Base-by-base conservation (phyloP, 495 filamentous ascomycete species). In the Tuber aestivum region DNA sequence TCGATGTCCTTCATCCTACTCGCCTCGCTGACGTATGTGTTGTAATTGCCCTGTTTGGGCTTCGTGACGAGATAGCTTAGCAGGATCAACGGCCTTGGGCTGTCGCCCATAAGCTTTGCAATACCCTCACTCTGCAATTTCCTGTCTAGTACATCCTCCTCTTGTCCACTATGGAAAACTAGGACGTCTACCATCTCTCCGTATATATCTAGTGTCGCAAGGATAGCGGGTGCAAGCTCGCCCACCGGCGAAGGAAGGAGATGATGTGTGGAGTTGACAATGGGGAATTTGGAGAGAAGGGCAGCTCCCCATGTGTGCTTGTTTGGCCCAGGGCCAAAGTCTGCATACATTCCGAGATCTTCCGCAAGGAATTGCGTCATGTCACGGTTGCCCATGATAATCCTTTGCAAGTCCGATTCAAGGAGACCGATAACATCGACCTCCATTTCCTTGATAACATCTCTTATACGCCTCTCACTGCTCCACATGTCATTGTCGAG, bases 401-500 rank as follows among this genome's bases (percentile, higher is more conserved):
- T 95, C 77, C 95, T 92, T 85, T 99, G 96, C 71, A 94, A 88
- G 84, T 99, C 96, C 0, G 91, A 92, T 83, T 99, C 96, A 45
- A 99, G 87, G 68, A 99, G 89, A 61, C 96, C 96, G 75, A 99
- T 89, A 68, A 99, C 92, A 81, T 99, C 96, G 56, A 99, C 85
- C 84, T 99, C 96, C 27, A 97, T 86, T 82, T 97, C 95, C 80
- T 93, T 92, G 81, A 99, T 92, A 16, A 97, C 85, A 85, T 97
- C 90, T 78, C 93, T 92, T 88, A 98, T 96, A 72, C 96, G 95
- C 75, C 91, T 90, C 85, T 97, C 95, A 5, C 94, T 95, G 37
- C 92, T 93, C 94, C 94, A 98, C 96, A 98, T 97, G 84, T 97
- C 92, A 83, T 99, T 99, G 86, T 99, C 96, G 40, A 99, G 90